Evolutionary conservation across 2,329 filamentous ascomycete genomes (phyloP).

Genomic region (Davidsoniella virescens): DNA sequence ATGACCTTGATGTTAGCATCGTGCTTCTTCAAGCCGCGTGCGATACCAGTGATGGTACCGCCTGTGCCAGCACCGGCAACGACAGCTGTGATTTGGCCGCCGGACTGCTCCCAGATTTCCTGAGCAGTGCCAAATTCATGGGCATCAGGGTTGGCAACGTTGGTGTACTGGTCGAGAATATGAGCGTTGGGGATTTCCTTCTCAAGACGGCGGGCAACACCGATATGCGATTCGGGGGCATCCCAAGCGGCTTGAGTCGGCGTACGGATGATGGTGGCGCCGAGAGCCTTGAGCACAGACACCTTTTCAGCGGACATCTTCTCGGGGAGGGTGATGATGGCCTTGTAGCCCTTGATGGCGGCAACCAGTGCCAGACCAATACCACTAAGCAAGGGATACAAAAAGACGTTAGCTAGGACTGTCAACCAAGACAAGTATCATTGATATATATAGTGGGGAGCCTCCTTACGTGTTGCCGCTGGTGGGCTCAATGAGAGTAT

Average conservation of each 20-base stretch:
- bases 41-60: slow-evolving; percentile 83
- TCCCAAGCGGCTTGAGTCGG: slow-evolving; percentile 93
- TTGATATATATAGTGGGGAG: background rate
- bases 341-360: slow-evolving; percentile 94
- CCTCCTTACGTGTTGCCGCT: slow-evolving; percentile 67
- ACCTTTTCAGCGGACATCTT: slow-evolving; percentile 99
- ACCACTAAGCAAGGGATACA: slow-evolving; percentile 31
- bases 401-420: background rate
- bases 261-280: slow-evolving; percentile 93
- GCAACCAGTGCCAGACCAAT: slow-evolving; percentile 89
- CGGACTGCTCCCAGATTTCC: slow-evolving; percentile 88
- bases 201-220: slow-evolving; percentile 73
- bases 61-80: slow-evolving; percentile 90
- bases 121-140: slow-evolving; percentile 91
- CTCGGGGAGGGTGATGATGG: slow-evolving; percentile 95
- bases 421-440: no score
- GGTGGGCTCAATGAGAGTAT: slow-evolving; percentile 94
- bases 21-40: slow-evolving; percentile 74
- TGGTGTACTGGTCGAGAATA: slow-evolving; percentile 92
- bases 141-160: slow-evolving; percentile 77
- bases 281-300: slow-evolving; percentile 78
- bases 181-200: slow-evolving; percentile 96
- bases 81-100: slow-evolving; percentile 64
- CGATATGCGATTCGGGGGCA: slow-evolving; percentile 89
- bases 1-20: slow-evolving; percentile 74